Evolutionary conservation across 2,329 filamentous ascomycete genomes (phyloP).

Genomic region (Chaetoscypha palmicola): DNA sequence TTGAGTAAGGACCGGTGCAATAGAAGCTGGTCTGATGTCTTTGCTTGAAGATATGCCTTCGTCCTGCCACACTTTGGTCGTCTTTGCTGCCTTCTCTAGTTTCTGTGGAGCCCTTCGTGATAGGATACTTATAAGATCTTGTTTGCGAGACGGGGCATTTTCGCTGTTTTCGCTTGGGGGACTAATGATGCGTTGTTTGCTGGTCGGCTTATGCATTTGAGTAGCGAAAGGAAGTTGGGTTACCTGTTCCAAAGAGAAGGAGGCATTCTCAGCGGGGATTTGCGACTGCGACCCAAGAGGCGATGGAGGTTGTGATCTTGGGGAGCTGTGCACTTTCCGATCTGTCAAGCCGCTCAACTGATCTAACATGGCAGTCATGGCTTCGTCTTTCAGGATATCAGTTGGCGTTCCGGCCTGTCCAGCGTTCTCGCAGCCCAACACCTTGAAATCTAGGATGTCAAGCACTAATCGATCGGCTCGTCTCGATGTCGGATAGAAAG

Average conservation of each 20-base stretch:
- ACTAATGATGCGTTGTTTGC: no score
- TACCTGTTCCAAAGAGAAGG: background rate
- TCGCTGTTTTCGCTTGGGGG: no score
- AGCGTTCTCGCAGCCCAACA: constrained; percentile 25
- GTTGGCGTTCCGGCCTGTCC: constrained; percentile 24
- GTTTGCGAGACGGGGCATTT: no score
- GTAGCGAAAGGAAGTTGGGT: background rate
- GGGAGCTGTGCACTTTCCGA: background rate
- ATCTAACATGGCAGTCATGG: background rate
- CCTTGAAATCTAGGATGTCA: constrained; percentile 21
- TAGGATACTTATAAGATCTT: no score
- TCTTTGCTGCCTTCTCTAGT: background rate
- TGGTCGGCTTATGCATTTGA: no score
- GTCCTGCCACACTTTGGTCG: background rate
- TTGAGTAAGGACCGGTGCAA: background rate
- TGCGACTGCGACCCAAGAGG: background rate
- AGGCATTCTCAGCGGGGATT: background rate
- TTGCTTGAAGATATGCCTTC: background rate
- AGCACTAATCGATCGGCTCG: constrained; percentile 16
- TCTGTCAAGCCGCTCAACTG: background rate
- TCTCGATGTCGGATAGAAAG: constrained; percentile 6
- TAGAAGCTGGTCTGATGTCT: background rate
- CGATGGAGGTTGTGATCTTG: background rate
- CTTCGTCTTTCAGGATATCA: constrained; percentile 12
- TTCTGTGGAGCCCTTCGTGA: no score